Base-by-base conservation (phyloP, 2,329 filamentous ascomycete genomes). In the Chlorencoelia australis region DNA sequence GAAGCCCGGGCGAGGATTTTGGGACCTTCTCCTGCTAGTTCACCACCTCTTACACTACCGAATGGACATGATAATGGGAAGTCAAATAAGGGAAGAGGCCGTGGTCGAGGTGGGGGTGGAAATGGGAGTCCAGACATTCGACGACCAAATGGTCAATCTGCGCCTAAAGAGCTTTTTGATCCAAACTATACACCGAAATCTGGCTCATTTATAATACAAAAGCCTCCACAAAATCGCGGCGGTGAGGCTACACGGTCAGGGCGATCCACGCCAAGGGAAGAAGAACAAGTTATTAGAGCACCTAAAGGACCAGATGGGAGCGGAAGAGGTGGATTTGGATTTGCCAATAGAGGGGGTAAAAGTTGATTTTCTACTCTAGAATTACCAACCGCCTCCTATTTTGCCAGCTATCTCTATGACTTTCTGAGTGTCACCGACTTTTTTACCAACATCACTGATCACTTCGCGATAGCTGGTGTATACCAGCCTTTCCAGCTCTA, bases 391-490 rank as follows among this genome's bases (percentile, higher is more conserved):
- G 35, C 91, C 91, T 35, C 88, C 91, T 50, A 88, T 83, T 60
- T 87, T 91, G 38, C 86, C 80, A 30, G 89, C 89, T 53, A 98
- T 68, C 54, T 91, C 86, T 40, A 87, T 82, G 26, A 94, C 88
- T 41, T 79, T 75, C 54, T 93, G 82, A 28, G 83, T 80, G 55
- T 87, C 82, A 41, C 69, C 66, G 59, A 67, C 54, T 57, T 71
- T 64, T 64, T 91, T 94, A 33, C 91, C 91, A 28, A 98, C 86
- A 57, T 96, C 86, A 63, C 89, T 95, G 52, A 95, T 79, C 15
- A 98, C 89, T 60, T 88, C 80, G 44, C 91, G 77, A 64, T 85
- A 98, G 34, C 77, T 93, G 39, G 91, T 98, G 59, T 81, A 84
- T 39, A 78, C 75, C 53, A 98, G 65, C 56, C 71, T 84, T 43